Conservation (phyloP, 805 yeast genomes). For the Wickerhamomyces alni region DNA sequence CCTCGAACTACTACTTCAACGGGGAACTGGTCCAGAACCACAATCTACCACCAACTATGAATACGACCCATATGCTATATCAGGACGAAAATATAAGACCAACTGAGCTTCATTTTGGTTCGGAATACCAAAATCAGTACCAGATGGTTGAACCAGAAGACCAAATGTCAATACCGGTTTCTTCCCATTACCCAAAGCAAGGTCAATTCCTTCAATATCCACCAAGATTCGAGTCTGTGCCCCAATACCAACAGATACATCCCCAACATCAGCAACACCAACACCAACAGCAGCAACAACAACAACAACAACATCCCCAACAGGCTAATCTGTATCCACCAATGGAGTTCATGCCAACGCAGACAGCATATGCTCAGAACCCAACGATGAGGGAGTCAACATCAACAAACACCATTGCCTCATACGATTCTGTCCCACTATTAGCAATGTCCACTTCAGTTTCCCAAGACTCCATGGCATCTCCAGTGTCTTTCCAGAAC, state of each 20-base stretch:
- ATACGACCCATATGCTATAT: background rate
- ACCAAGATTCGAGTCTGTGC: conserved; percentile 4
- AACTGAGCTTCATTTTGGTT: background rate
- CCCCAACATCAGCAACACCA: conserved; percentile 25
- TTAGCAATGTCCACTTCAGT: conserved; percentile 20
- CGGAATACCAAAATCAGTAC: background rate
- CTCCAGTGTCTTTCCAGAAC: conserved; percentile 25
- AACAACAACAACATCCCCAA: conserved; percentile 1
- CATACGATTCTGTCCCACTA: conserved; percentile 26
- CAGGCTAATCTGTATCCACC: conserved; percentile 14
- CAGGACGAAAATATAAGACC: conserved; percentile 10
- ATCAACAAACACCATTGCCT: conserved; percentile 28
- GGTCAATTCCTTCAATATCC: conserved; percentile 5
- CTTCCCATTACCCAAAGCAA: conserved; percentile 2
- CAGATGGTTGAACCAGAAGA: conserved; percentile 2
- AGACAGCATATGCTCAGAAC: background rate
- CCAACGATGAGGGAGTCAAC: conserved; percentile 22
- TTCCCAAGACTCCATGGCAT: conserved; percentile 20
- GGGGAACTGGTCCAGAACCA: conserved; percentile 1
- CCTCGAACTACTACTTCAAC: conserved; percentile 13
- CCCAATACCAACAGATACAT: conserved; percentile 18
- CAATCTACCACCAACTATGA: background rate
- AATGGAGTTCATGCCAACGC: conserved; percentile 11
- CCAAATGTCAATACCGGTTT: conserved; percentile 3
- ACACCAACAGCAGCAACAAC: conserved; percentile 4